A percentile compares a stretch with the other conserved stretches of the same genome.
These are phyloP conservation scores for Aspergillus ochraceus DNA, from an alignment of 2,329 filamentous ascomycete genomes.

Conservation along the genomic window DNA sequence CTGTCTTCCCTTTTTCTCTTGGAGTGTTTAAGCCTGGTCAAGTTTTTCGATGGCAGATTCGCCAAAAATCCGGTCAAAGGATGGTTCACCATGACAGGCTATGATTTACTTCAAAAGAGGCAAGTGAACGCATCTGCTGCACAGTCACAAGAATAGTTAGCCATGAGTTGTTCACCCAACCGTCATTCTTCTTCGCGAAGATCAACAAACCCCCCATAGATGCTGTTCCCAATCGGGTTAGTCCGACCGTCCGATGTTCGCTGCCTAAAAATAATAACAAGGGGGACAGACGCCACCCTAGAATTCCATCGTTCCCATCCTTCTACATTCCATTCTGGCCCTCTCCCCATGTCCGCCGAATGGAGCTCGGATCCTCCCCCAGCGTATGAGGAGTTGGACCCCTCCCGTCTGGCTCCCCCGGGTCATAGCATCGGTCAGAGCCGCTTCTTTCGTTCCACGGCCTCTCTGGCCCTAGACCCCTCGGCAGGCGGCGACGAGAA, in stretches of 20 bases:
- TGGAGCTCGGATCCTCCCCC: not conserved
- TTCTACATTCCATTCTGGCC: not conserved
- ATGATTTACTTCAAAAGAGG: not conserved
- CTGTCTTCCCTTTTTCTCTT: not conserved
- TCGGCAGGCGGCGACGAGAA: slow-evolving; percentile 8
- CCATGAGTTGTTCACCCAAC: not conserved
- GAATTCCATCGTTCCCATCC: not conserved
- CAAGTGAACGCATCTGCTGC: not conserved
- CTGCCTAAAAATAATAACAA: slow-evolving; percentile 1
- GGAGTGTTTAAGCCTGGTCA: not conserved
- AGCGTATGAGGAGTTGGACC: not conserved
- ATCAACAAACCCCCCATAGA: not conserved
- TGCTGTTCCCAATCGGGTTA: not conserved
- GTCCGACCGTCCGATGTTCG: not conserved
- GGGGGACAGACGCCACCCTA: not conserved
- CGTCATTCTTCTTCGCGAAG: not conserved
- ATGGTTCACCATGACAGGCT: no score
- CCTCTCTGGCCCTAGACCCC: not conserved
- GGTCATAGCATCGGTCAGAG: not conserved
- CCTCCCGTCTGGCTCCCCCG: not conserved
- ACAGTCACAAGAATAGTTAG: not conserved
- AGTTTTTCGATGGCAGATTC: not conserved
- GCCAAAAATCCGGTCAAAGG: not conserved
- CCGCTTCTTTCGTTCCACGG: slow-evolving; percentile 1
- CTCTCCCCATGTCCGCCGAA: not conserved